Conservation (phyloP, 768 basidiomycete species). For the Paxillus involutus region DNA sequence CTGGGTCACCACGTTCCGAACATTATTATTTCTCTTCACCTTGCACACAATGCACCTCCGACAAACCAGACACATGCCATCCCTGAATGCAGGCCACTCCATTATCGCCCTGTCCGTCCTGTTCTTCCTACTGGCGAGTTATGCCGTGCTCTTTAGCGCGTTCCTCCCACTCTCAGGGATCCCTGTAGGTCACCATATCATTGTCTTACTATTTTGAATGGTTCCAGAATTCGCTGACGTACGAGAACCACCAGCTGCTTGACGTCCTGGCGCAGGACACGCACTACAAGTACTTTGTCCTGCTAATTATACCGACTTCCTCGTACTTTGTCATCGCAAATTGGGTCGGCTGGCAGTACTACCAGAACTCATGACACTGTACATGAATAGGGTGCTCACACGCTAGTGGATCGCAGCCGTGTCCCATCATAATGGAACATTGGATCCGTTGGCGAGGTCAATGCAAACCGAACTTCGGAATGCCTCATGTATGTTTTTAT, state of each 20-base stretch:
- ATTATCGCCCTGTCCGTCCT: slow-evolving; percentile 45
- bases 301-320: slow-evolving; percentile 78
- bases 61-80: slow-evolving; percentile 23
- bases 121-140: slow-evolving; percentile 58
- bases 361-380: slow-evolving; percentile 71
- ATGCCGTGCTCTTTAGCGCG: slow-evolving; percentile 65
- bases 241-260: slow-evolving; percentile 47
- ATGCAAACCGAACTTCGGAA: slow-evolving; percentile 11
- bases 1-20: no score
- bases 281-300: slow-evolving; percentile 87
- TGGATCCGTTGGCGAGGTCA: slow-evolving; percentile 6
- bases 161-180: slow-evolving; percentile 56
- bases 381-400: slow-evolving; percentile 7
- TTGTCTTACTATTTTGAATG: not conserved
- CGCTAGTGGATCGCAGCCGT: not conserved
- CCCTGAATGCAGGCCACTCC: slow-evolving; percentile 43
- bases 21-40: slow-evolving; percentile 1
- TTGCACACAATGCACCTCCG: slow-evolving; percentile 7
- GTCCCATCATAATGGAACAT: slow-evolving; percentile 1
- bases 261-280: slow-evolving; percentile 66
- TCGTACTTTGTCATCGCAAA: slow-evolving; percentile 95
- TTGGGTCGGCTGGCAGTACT: slow-evolving; percentile 99
- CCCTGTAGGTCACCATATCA: slow-evolving; percentile 39
- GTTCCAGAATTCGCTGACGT: slow-evolving; percentile 17
- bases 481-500: slow-evolving; percentile 22